Evolutionary conservation across 345 rosid species (phyloP).

Genomic region (Eucalyptus curtisii): DNA sequence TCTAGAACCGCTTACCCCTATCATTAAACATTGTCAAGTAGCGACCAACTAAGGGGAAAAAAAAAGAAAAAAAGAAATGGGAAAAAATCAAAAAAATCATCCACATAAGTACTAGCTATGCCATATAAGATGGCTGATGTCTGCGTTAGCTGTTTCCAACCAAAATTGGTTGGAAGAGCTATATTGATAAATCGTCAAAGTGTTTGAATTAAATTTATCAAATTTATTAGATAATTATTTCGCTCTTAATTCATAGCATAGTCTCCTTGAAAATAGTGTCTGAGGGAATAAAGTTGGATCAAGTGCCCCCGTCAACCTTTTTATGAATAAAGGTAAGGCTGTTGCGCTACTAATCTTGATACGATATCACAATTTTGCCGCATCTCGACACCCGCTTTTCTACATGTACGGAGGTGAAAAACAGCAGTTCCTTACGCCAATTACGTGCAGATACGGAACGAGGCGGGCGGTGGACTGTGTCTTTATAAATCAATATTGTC

Average conservation of each 20-base stretch:
- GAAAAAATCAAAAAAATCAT: fast-evolving
- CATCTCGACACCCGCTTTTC: not conserved
- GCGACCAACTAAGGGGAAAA: fast-evolving
- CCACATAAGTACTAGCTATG: fast-evolving
- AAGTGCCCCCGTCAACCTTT: not conserved
- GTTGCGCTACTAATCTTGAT: not conserved
- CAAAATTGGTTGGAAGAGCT: fast-evolving
- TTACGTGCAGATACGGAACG: not conserved
- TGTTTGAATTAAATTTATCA: not conserved
- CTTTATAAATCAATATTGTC: not conserved
- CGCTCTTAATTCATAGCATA: not conserved
- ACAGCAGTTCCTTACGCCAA: not conserved
- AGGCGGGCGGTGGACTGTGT: not conserved
- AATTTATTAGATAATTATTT: not conserved
- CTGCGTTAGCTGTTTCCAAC: fast-evolving
- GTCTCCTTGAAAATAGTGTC: not conserved
- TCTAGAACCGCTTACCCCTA: no score
- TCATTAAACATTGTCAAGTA: not conserved
- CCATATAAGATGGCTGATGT: no score
- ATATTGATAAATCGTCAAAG: not conserved
- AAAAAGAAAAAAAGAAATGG: fast-evolving
- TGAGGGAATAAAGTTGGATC: not conserved
- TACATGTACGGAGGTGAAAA: not conserved
- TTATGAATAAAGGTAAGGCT: not conserved
- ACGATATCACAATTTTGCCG: not conserved